Percentiles rank a stretch among this genome's conserved stretches.
phyloP scores from a whole-genome alignment of 2,329 filamentous ascomycete genomes.

The Bipolaris cookei region DNA sequence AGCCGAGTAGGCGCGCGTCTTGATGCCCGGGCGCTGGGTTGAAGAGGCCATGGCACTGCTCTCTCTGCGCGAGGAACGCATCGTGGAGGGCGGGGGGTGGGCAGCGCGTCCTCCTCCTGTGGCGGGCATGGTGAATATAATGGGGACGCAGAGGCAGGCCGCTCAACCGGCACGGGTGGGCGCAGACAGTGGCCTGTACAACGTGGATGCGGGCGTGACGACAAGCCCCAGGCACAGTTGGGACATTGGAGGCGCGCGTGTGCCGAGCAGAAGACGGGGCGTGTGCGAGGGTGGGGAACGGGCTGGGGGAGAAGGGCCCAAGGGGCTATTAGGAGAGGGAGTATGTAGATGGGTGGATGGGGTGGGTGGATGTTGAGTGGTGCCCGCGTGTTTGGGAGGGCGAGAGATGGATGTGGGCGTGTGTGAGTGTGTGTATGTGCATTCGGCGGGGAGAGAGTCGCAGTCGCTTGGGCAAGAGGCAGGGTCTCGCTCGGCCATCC shows the following conservation, averaged over 20 bases:
- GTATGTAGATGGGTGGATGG: not conserved
- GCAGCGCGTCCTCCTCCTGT: constrained; percentile 25
- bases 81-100: constrained; percentile 25
- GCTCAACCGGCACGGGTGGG: constrained; percentile 13
- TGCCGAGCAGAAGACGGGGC: constrained; percentile 1
- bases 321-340: too few species aligned
- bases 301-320: not conserved
- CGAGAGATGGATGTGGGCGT: not conserved
- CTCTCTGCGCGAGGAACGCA: constrained; percentile 31
- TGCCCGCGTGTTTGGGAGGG: not conserved
- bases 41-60: constrained; percentile 19
- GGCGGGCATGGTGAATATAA: constrained; percentile 18
- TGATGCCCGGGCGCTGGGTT: constrained; percentile 31
- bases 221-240: constrained; percentile 32
- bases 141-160: not conserved
- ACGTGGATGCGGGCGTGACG: constrained; percentile 29
- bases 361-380: not conserved
- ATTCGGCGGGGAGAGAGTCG: constrained; percentile 9
- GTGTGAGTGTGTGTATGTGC: not conserved
- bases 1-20: constrained; percentile 48
- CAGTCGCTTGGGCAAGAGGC: not conserved
- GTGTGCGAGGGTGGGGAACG: not conserved
- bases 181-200: constrained; percentile 24
- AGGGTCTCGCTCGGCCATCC: constrained; percentile 1
- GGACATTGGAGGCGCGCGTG: constrained; percentile 19